Evolutionary conservation across 2,329 filamentous ascomycete species (phyloP), one percentile per base, ranked within the genome.

Genomic region (Zasmidium cellare): DNA sequence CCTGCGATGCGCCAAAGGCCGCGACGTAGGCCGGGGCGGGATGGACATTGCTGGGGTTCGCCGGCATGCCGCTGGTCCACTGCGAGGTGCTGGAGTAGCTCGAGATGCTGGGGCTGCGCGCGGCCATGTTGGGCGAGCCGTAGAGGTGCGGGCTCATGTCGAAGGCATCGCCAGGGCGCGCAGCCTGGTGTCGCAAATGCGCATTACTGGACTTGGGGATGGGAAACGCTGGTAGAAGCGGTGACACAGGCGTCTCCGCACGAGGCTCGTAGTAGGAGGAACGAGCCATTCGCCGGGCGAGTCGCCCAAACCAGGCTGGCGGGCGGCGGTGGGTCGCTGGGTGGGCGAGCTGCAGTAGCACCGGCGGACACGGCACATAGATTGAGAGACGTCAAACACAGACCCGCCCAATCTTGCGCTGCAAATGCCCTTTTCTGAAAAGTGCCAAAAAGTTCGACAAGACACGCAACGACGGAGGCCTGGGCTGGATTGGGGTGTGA

Each of bases 21-120:
- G 93, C 92, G 69, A 99, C 92, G 76, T 96, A 99, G 18, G 87
- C 90, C 25, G 94, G 88, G 64, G 88, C 81, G 9, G 93, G 94
- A 47, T 87, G 87, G 57, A 93, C 64, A 47, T 69, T 65, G 44
- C 60, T 52, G 9, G 69, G 66, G 25, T 55, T 61, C n/a, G 55
- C 53, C 3, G 62, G 57, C 18, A 55, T 3, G 18, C 58, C 50
- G 28, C 62, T 60, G 35, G 47, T 50, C 51, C 46, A 59, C 22
- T 52, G 53, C 20, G 61, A 64, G 38, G 28, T 45, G 52, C 55
- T 61, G 55, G 61, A 59, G 49, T 51, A 56, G 50, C 55, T 61
- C 45, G 59, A 60, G 38, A 56, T 38, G 50, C 61, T 64, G 46
- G 56, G 56, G 45, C 51, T 61, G 47, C 54, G 62, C 46, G 62